Percentiles rank a stretch among this genome's conserved stretches.
Conservation (phyloP, 768 basidiomycete species). For the Lactarius sp. region DNA sequence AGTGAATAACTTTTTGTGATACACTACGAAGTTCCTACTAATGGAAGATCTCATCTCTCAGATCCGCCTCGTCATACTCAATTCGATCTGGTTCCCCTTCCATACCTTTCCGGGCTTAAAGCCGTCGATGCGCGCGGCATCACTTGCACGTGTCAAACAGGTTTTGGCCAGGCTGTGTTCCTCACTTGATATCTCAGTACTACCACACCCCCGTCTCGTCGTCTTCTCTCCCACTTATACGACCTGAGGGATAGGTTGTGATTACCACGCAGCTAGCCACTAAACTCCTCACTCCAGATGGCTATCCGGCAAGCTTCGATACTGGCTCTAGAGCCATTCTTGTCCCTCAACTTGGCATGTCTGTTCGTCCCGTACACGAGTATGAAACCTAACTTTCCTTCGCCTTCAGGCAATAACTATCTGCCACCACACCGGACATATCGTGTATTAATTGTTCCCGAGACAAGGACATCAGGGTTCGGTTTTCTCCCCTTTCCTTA, state of each 20-base stretch:
- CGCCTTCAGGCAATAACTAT: slow-evolving; percentile 33
- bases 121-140: slow-evolving; percentile 36
- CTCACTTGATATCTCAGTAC: slow-evolving; percentile 30
- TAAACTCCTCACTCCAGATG: slow-evolving; percentile 60
- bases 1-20: slow-evolving; percentile 32
- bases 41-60: slow-evolving; percentile 28
- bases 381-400: background rate
- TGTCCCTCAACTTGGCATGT: slow-evolving; percentile 59
- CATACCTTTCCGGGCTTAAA: slow-evolving; percentile 44
- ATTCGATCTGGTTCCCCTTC: slow-evolving; percentile 64
- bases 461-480: slow-evolving; percentile 39
- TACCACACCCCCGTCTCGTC: background rate
- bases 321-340: slow-evolving; percentile 58
- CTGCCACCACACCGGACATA: slow-evolving; percentile 42
- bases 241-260: slow-evolving; percentile 38
- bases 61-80: slow-evolving; percentile 59
- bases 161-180: slow-evolving; percentile 46
- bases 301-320: slow-evolving; percentile 60
- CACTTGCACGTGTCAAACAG: slow-evolving; percentile 52
- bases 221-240: background rate
- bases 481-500: slow-evolving; percentile 21
- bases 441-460: slow-evolving; percentile 41
- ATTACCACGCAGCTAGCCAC: slow-evolving; percentile 67
- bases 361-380: background rate
- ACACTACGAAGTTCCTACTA: background rate